Evolutionary conservation across 768 basidiomycete genomes (phyloP).

Genomic region (Kwoniella sp.): DNA sequence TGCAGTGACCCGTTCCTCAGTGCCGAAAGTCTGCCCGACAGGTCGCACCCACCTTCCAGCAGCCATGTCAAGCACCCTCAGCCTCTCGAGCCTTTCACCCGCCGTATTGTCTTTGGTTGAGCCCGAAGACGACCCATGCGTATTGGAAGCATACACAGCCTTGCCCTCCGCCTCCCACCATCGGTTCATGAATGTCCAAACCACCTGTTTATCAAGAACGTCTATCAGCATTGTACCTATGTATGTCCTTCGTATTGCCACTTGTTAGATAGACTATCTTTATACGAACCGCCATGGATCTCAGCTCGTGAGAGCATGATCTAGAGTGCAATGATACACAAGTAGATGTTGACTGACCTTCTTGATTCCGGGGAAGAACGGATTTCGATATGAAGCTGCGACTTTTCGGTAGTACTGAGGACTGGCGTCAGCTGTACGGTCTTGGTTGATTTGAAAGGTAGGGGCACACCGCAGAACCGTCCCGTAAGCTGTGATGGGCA

Average conservation of each 20-base stretch:
- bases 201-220: conserved; percentile 10
- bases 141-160: conserved; percentile 56
- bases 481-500: no score
- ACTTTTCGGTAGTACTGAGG: conserved; percentile 68
- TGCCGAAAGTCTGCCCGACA: background rate
- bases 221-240: background rate
- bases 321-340: conserved; percentile 60
- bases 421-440: conserved; percentile 4
- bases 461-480: no score
- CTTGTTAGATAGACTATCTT: background rate
- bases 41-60: conserved; percentile 56
- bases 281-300: no score
- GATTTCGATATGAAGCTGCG: conserved; percentile 71
- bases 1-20: background rate
- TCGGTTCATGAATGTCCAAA: conserved; percentile 53
- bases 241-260: conserved; percentile 1
- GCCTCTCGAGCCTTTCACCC: conserved; percentile 22
- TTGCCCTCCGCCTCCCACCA: conserved; percentile 55
- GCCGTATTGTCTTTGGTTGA: conserved; percentile 2
- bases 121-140: background rate
- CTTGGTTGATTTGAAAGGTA: no score
- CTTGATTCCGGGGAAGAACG: conserved; percentile 70
- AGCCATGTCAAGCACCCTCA: conserved; percentile 67
- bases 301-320: background rate
- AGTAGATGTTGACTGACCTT: conserved; percentile 63